These are phyloP conservation scores for Xerophyta viscosa DNA, from an alignment of 106 monocot genomes.

Conservation along the genomic window DNA sequence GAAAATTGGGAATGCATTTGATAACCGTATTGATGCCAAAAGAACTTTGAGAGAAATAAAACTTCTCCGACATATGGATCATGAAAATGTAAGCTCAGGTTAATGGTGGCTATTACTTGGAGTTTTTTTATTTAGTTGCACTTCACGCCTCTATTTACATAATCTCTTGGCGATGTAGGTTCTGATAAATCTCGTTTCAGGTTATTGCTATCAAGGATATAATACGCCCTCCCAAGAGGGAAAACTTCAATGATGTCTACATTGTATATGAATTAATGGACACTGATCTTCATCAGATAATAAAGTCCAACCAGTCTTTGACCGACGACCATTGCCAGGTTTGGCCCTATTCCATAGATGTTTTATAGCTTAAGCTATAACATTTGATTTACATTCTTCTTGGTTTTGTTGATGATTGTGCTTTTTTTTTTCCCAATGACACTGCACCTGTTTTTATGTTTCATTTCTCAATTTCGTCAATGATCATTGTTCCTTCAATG, in stretches of 20 bases:
- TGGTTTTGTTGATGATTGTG: no score
- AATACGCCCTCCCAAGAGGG: slow-evolving; percentile 51
- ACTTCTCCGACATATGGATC: slow-evolving; percentile 58
- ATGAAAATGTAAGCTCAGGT: slow-evolving; percentile 42
- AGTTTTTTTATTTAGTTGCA: not conserved
- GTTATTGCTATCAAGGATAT: slow-evolving; percentile 62
- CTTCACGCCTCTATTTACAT: not conserved
- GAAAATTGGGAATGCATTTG: slow-evolving; percentile 68
- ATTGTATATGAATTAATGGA: slow-evolving; percentile 69
- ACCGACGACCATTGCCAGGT: slow-evolving; percentile 77
- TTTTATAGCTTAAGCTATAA: no score
- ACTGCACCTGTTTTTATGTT: no score
- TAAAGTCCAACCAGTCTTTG: slow-evolving; percentile 45
- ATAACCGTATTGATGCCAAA: slow-evolving; percentile 65
- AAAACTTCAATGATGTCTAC: slow-evolving; percentile 70
- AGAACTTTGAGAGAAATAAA: slow-evolving; percentile 72
- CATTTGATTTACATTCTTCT: no score
- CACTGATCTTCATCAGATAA: no score
- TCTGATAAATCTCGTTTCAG: slow-evolving; percentile 19
- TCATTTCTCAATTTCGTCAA: no score
- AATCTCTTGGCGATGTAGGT: no score
- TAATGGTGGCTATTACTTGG: not conserved
- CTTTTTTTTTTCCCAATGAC: no score
- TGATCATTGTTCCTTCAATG: no score
- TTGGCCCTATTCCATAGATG: no score